These are phyloP conservation scores for Bauhinia variegata DNA, from an alignment of 306 rosid genomes.

Conservation along the genomic window DNA sequence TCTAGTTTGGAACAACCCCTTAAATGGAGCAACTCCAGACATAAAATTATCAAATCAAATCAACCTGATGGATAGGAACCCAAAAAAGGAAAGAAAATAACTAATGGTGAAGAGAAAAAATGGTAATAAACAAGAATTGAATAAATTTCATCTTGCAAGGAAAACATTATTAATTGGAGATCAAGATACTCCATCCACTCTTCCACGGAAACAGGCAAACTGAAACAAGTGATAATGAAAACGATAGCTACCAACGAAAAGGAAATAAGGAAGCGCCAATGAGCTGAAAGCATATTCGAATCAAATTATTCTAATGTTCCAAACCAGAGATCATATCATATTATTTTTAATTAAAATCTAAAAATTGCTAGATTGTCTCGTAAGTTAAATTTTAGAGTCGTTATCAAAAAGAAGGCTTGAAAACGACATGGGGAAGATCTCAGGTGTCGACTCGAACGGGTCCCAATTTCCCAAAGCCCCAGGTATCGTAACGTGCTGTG, in stretches of 20 bases:
- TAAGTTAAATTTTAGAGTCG: no score
- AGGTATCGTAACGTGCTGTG: no score
- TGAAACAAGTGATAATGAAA: background rate
- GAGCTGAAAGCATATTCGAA: constrained; percentile 55
- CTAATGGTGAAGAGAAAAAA: background rate
- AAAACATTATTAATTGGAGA: background rate
- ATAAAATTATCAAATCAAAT: background rate
- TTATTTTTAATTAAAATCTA: no score
- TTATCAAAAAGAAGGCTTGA: no score
- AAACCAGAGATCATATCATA: constrained; percentile 11
- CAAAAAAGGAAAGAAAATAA: background rate
- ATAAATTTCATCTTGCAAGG: background rate
- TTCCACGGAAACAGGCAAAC: background rate
- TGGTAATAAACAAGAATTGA: background rate
- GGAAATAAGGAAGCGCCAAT: constrained; percentile 35
- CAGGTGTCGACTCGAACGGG: no score
- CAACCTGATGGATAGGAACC: background rate
- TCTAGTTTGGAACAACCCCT: constrained; percentile 24
- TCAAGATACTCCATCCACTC: background rate
- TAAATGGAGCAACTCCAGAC: no score
- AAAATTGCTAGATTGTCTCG: no score
- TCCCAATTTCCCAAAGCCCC: no score
- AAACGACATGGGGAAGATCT: no score
- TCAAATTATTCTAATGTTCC: constrained; percentile 45
- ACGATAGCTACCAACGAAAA: background rate